Evolutionary conservation across 306 rosid species (phyloP).

Genomic region (Cucurbita moschata): DNA sequence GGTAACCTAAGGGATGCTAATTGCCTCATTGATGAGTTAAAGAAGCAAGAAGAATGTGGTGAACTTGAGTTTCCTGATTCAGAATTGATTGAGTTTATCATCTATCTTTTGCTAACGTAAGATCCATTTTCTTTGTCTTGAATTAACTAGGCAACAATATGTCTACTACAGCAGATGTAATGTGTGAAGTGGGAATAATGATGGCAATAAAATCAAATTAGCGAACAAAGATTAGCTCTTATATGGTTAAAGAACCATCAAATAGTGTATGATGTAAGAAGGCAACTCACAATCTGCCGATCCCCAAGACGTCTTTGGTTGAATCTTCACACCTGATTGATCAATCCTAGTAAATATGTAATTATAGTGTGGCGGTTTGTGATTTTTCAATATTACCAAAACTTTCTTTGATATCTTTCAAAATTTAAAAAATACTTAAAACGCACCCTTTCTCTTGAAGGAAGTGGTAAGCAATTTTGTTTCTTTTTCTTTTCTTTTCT

Average conservation of each 20-base stretch:
- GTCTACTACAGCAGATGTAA: not conserved
- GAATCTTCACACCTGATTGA: too few species aligned
- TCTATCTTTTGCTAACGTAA: conserved; percentile 72
- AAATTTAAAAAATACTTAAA: not conserved
- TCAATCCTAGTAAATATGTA: not conserved
- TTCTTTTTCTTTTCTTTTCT: too few species aligned
- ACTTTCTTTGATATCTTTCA: not conserved
- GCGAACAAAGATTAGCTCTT: not conserved
- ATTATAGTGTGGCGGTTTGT: not conserved
- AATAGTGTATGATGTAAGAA: not conserved
- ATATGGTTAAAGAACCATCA: not conserved
- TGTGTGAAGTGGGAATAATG: not conserved
- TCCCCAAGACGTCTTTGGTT: too few species aligned
- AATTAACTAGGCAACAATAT: not conserved
- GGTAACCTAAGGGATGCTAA: conserved; percentile 92
- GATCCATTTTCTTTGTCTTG: conserved; percentile 13
- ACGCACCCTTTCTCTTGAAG: not conserved
- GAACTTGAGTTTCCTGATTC: conserved; percentile 44
- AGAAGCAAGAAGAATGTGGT: conserved; percentile 35
- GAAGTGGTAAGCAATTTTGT: not conserved
- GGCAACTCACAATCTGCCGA: not conserved
- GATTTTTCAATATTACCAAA: not conserved
- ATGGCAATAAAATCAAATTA: not conserved
- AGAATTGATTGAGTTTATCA: conserved; percentile 62
- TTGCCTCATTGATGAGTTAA: conserved; percentile 60